Percentiles rank a stretch among this genome's conserved stretches.
Conservation (phyloP, 164 flowering plant species). For the Kingdonia uniflora region DNA sequence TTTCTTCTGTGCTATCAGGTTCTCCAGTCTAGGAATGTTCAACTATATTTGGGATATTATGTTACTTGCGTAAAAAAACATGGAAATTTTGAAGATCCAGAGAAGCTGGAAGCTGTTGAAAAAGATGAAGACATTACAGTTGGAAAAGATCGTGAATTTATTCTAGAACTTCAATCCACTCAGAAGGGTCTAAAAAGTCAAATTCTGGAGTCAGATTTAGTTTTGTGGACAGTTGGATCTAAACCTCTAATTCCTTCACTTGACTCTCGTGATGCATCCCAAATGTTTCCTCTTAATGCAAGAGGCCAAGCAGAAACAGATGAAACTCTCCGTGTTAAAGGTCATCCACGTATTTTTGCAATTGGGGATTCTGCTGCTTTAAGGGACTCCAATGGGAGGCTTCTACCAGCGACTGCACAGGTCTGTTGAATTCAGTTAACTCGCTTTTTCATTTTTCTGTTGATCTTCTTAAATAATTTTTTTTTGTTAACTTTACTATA, state of each 20-base stretch:
- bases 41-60: constrained; percentile 70
- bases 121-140: constrained; percentile 8
- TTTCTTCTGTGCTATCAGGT: constrained; percentile 31
- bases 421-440: constrained; percentile 20
- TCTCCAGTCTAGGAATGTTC: constrained; percentile 73
- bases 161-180: constrained; percentile 78
- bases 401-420: constrained; percentile 96
- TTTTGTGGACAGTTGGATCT: constrained; percentile 89
- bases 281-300: constrained; percentile 53
- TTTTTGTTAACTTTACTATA: too few relatives aligned
- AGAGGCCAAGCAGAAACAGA: constrained; percentile 95
- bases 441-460: too few relatives aligned
- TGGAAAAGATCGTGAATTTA: constrained; percentile 22
- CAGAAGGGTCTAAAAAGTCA: constrained; percentile 56
- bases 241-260: constrained; percentile 63
- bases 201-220: constrained; percentile 69
- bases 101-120: constrained; percentile 9
- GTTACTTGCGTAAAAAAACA: constrained; percentile 55
- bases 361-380: constrained; percentile 87
- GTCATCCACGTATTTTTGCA: constrained; percentile 90
- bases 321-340: constrained; percentile 95
- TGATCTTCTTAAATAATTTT: too few relatives aligned
- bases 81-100: constrained; percentile 19
- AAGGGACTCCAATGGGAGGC: constrained; percentile 65
- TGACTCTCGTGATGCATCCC: constrained; percentile 26